phyloP scores from a whole-genome alignment of 108 stramenopile genomes.

The Cylindrotheca closterium region DNA sequence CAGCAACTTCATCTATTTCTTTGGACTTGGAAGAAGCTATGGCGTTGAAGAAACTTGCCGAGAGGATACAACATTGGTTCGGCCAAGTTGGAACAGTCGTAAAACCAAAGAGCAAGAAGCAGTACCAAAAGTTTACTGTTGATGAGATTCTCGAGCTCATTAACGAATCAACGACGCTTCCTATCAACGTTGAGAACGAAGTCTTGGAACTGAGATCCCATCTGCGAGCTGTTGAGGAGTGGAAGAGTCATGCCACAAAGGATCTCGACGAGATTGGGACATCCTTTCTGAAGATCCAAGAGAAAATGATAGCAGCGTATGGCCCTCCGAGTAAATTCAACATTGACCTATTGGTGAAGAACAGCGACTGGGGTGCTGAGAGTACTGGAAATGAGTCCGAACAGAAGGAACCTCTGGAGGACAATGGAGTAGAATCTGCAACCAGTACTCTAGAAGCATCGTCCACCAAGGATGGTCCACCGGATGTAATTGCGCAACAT shows the following conservation, averaged over 20 bases:
- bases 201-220: constrained; percentile 47
- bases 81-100: constrained; percentile 38
- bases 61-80: constrained; percentile 44
- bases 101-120: constrained; percentile 39
- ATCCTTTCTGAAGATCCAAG: constrained; percentile 44
- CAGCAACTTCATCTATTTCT: constrained; percentile 50
- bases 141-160: constrained; percentile 51
- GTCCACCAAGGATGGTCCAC: background rate
- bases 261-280: constrained; percentile 46
- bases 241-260: constrained; percentile 46
- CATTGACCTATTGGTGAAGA: background rate
- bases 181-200: constrained; percentile 48
- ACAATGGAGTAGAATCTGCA: background rate
- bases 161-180: constrained; percentile 51
- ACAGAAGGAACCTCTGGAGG: constrained; percentile 7
- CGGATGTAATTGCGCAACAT: background rate
- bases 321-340: constrained; percentile 30
- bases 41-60: constrained; percentile 43
- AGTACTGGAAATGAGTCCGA: background rate
- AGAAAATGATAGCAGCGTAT: constrained; percentile 27
- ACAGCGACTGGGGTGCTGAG: background rate
- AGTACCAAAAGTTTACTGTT: constrained; percentile 26
- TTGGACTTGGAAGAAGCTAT: constrained; percentile 69
- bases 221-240: constrained; percentile 36
- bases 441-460: background rate